Conservation (phyloP, 1,139 yeast species). For the Pichia inconspicua region DNA sequence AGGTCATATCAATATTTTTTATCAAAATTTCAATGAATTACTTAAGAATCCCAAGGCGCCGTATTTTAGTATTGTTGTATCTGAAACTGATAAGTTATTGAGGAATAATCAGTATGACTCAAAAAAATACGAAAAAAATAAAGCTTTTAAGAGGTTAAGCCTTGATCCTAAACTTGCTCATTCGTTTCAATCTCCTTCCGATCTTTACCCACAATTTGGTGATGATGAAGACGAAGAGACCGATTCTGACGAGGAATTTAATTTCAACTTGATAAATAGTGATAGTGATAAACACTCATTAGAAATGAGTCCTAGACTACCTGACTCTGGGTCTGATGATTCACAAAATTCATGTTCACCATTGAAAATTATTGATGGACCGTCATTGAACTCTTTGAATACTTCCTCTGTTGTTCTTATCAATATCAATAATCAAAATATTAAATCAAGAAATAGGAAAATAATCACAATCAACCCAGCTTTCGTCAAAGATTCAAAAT, state of each 20-base stretch:
- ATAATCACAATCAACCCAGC: slow-evolving; percentile 7
- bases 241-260: not conserved
- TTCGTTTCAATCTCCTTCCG: slow-evolving; percentile 4
- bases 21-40: slow-evolving; percentile 4
- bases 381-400: not conserved
- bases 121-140: too few relatives aligned
- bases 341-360: not conserved
- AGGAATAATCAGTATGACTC: not conserved
- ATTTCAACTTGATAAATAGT: not conserved
- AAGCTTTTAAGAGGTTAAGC: not conserved
- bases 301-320: not conserved
- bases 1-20: slow-evolving; percentile 5
- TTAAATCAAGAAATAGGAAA: slow-evolving; percentile 3
- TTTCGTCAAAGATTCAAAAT: not conserved
- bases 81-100: not conserved
- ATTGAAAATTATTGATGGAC: slow-evolving; percentile 1
- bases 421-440: slow-evolving; percentile 5
- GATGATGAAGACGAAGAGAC: not conserved
- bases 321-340: not conserved
- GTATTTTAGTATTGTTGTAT: slow-evolving; percentile 1
- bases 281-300: not conserved
- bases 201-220: slow-evolving; percentile 9
- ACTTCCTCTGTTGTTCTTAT: slow-evolving; percentile 1
- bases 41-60: not conserved
- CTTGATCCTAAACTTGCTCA: slow-evolving; percentile 5